Base-by-base conservation (phyloP, 2,329 filamentous ascomycete genomes). In the Aureobasidium sp. region DNA sequence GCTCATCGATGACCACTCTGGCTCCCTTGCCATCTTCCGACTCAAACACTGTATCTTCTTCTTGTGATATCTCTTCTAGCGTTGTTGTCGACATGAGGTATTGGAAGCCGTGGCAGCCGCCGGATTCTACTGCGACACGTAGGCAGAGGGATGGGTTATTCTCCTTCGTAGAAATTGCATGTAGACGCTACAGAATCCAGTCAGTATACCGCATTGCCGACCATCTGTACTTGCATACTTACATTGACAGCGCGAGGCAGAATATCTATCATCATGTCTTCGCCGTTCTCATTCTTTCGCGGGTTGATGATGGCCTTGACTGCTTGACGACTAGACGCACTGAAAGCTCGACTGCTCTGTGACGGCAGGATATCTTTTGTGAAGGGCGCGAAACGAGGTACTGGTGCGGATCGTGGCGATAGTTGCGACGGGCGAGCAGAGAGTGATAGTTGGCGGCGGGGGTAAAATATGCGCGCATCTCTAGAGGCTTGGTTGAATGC, bases 71-170 rank as follows among this genome's bases (percentile, higher is more conserved):
- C 59, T 84, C 81, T 16, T 76, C 76, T 11, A 73, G 73, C 21
- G 77, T 84, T 2, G 90, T 87, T 4, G 97, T 81, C 16, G 87
- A 90, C 90, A 99, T 96, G 50, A 96, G 78, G 72, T 99, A 99
- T 73, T 99, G 94, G 74, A 99, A 99, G 54, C 94, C 94, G 75
- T 99, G 94, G 74, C 94, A 99, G 61, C 94, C 94, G 65, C 94
- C 94, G 62, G 88, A 91, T 71, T 96, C 91, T 63, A 99, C 92
- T 64, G 89, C 87, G 66, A 99, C 89, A 58, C 93, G 89, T n/a
- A 99, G 82, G 29, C 91, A 90, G 36, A 96, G 84, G 69, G 89
- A 81, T 2, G 90, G 90, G 72, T 96, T 95, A 64, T 68, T 63
- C 66, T 74, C 80, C 63, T 64, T 79, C 63, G 67, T 73, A 65